phyloP scores from a whole-genome alignment of 2,329 filamentous ascomycete species.

The Byssochlamys sp. region DNA sequence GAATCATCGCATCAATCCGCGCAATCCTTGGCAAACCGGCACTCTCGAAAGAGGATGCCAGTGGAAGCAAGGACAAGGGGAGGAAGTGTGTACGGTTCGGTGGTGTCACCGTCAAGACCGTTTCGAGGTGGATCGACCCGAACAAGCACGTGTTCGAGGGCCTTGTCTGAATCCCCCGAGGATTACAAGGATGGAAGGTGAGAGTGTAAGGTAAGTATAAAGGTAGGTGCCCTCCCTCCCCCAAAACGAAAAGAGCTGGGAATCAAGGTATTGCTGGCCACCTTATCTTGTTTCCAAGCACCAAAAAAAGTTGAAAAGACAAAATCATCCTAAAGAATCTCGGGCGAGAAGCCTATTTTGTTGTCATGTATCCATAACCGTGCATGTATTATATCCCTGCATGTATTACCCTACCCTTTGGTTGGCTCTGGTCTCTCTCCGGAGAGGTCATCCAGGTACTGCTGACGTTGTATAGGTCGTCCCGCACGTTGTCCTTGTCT shows the following conservation, averaged over 20 bases:
- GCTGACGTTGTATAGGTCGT: constrained; percentile 8
- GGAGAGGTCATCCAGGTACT: constrained; percentile 5
- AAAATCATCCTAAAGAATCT: constrained; percentile 16
- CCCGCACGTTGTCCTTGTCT: constrained; percentile 8
- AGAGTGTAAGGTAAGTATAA: background rate
- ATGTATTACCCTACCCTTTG: constrained; percentile 1
- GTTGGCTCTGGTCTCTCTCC: constrained; percentile 1
- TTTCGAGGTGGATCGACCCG: constrained; percentile 20
- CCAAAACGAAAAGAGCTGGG: too few relatives aligned
- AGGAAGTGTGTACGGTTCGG: constrained; percentile 18
- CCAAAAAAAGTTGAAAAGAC: constrained; percentile 10
- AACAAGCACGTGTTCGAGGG: constrained; percentile 11
- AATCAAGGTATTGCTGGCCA: background rate
- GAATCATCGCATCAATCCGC: constrained; percentile 8
- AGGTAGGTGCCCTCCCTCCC: too few relatives aligned
- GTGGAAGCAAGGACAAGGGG: constrained; percentile 8
- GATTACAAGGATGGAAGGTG: constrained; percentile 11
- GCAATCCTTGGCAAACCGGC: constrained; percentile 6
- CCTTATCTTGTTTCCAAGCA: background rate
- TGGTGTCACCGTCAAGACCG: constrained; percentile 11
- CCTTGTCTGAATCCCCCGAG: constrained; percentile 4
- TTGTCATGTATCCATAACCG: constrained; percentile 3
- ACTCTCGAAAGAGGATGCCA: constrained; percentile 3
- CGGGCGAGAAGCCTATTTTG: constrained; percentile 12
- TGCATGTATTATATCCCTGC: background rate